Evolutionary conservation across 208 protist species (phyloP), one percentile per base, ranked within the genome.

Genomic region (Acanthamoeba culbertsoni): DNA sequence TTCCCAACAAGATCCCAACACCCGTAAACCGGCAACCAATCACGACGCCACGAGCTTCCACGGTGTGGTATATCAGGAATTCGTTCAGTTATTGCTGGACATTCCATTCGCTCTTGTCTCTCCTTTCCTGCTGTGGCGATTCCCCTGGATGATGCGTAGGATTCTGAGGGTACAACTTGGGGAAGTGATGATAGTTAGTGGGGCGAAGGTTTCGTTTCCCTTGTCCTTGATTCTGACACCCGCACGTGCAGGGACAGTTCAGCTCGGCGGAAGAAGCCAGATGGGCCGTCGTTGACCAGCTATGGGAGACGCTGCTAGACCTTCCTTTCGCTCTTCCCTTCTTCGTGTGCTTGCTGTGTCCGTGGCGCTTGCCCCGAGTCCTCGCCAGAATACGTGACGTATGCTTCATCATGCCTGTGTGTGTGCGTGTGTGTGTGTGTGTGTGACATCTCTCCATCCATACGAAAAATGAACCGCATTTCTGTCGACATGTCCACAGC

Each of bases 31-130:
- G n/a, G n/a, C n/a, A n/a, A n/a, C n/a, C n/a, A n/a, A n/a, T n/a
- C n/a, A n/a, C n/a, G n/a, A n/a, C n/a, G n/a, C 77, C 26, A 55
- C n/a, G 10, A 37, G 46, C n/a, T 88, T 88, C 48, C 77, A 88
- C 20, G 45, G 33, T 3, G 46, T 88, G 18, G 51, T 88, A 33
- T 88, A 62, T 35, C 26, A 4, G 4, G 77, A 88, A 48, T 88
- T 62, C 12, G 31, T 53, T 28, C 0, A 53, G 6, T 35, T 88
- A 0, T 10, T 62, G 28, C 0, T 88, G 14, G 77, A 88, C 37
- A 0, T 37, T 3, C 51, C 51, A 8, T 88, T 63, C 31, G 48
- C 62, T 10, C 0, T 40, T n/a, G 43, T 62, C 33, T 18, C 77
- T 4, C 43, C 51, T 7, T 48, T 88, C 31, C 28, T 88, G 77